Percentiles rank a stretch among this genome's conserved stretches.
Evolutionary conservation across 2,329 filamentous ascomycete genomes (phyloP).

Genomic region (Claviceps sp.): DNA sequence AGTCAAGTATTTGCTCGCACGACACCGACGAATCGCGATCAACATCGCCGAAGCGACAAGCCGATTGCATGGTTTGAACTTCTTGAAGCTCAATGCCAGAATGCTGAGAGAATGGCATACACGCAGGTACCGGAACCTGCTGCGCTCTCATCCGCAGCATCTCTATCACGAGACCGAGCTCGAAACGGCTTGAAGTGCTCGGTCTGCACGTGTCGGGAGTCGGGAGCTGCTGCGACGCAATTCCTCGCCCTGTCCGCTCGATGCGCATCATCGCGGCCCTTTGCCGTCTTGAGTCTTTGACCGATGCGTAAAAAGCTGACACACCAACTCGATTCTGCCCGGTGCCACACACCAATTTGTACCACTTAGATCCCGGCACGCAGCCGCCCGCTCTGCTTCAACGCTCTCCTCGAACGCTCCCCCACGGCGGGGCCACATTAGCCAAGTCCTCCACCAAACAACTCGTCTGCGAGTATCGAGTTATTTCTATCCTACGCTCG

Average conservation of each 20-base stretch:
- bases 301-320: too few species aligned
- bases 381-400: slow-evolving; percentile 5
- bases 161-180: not conserved
- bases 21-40: not conserved
- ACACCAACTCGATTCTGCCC: too few species aligned
- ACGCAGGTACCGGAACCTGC: not conserved
- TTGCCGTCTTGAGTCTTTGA: not conserved
- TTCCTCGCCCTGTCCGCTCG: not conserved
- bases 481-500: not conserved
- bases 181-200: not conserved
- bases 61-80: too few species aligned
- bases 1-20: not conserved
- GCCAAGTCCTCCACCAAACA: slow-evolving; percentile 6
- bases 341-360: not conserved
- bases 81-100: not conserved
- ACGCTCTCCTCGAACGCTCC: slow-evolving; percentile 2
- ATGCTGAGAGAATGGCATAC: not conserved
- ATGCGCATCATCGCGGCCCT: not conserved
- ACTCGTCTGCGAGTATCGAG: slow-evolving; percentile 3
- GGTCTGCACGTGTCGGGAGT: not conserved
- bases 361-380: slow-evolving; percentile 3
- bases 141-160: not conserved
- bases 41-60: not conserved
- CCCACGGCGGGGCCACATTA: not conserved
- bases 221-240: not conserved